Conservation (phyloP, 805 yeast genomes). For the Blastobotrys parvus region DNA sequence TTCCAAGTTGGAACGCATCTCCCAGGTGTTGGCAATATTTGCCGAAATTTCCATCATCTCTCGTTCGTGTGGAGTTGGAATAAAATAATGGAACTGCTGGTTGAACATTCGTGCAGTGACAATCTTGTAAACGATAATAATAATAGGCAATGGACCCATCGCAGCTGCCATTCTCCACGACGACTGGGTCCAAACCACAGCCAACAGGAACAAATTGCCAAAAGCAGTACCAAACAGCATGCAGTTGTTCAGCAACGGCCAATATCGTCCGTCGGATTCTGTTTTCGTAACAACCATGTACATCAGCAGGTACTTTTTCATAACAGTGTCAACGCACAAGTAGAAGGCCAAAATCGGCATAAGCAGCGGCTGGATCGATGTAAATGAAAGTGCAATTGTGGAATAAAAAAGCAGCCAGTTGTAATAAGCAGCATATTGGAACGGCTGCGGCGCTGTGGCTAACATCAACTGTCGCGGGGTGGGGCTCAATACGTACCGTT, state of each 20-base stretch:
- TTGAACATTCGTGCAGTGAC: constrained; percentile 4
- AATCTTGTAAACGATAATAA: constrained; percentile 26
- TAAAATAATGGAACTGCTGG: constrained; percentile 14
- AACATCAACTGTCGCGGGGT: constrained; percentile 29
- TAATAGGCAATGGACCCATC: constrained; percentile 24
- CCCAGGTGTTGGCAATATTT: constrained; percentile 3
- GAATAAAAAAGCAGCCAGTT: constrained; percentile 28
- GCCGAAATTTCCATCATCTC: constrained; percentile 9
- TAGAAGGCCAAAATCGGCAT: constrained; percentile 26
- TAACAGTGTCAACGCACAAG: constrained; percentile 24
- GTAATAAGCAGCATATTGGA: constrained; percentile 27
- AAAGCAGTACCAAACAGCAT: constrained; percentile 27
- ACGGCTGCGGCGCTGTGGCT: constrained; percentile 28
- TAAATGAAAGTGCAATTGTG: constrained; percentile 30
- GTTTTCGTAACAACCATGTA: constrained; percentile 30
- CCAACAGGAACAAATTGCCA: constrained; percentile 30
- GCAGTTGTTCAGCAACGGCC: constrained; percentile 30
- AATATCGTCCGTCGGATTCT: constrained; percentile 31
- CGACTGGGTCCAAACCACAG: constrained; percentile 32
- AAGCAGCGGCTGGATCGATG: constrained; percentile 32
- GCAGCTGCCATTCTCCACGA: constrained; percentile 27
- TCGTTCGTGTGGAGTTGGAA: constrained; percentile 15
- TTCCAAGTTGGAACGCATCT: constrained; percentile 8
- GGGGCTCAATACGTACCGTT: constrained; percentile 19
- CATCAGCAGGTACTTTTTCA: constrained; percentile 29